These are phyloP conservation scores for Trifolium dubium DNA, from an alignment of 306 rosid species.

Conservation along the genomic window DNA sequence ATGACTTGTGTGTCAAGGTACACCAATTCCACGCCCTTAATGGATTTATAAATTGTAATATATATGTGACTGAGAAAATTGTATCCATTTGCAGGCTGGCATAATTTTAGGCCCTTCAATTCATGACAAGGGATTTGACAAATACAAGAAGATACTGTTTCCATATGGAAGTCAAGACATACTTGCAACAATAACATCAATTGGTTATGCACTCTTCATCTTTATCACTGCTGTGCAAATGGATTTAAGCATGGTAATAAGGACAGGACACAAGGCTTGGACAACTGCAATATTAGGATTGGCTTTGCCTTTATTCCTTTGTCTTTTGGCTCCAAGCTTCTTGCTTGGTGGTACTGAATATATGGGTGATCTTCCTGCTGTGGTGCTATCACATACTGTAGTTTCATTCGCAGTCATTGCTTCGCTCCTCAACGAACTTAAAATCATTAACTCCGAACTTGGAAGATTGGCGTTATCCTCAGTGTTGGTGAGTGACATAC, in stretches of 20 bases:
- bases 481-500: conserved; percentile 43
- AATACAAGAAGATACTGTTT: conserved; percentile 33
- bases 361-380: not conserved
- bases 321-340: not conserved
- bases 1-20: too few relatives aligned
- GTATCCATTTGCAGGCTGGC: conserved; percentile 51
- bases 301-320: conserved; percentile 6
- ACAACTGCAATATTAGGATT: conserved; percentile 41
- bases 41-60: not conserved
- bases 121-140: not conserved
- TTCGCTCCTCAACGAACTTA: conserved; percentile 50
- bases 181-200: conserved; percentile 43
- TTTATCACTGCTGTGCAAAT: conserved; percentile 59
- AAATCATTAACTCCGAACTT: conserved; percentile 49
- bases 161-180: conserved; percentile 46
- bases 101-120: conserved; percentile 54
- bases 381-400: conserved; percentile 32
- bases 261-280: conserved; percentile 52
- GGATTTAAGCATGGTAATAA: conserved; percentile 53
- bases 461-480: conserved; percentile 51
- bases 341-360: not conserved
- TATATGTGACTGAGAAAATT: not conserved
- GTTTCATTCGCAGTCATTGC: conserved; percentile 47
- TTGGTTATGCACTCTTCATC: conserved; percentile 51
- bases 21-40: too few relatives aligned